Evolutionary conservation across 305 asterid genomes (phyloP).

Genomic region (Fraxinus dipetala): DNA sequence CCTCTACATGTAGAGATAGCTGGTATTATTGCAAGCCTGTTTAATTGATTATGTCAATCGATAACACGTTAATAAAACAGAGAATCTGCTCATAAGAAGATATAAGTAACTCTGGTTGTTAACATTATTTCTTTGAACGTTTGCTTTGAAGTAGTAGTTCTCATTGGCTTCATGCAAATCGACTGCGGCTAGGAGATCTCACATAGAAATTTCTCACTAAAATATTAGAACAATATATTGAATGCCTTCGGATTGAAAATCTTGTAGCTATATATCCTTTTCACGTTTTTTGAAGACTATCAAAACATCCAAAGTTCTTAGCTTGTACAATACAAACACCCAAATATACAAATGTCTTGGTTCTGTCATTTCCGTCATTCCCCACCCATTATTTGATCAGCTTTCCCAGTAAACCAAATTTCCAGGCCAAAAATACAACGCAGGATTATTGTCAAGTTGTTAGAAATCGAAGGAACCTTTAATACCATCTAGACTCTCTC

Average conservation of each 20-base stretch:
- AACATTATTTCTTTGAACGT: background rate
- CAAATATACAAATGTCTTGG: background rate
- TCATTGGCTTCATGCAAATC: background rate
- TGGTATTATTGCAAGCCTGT: background rate
- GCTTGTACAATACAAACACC: background rate
- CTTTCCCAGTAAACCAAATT: background rate
- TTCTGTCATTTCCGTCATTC: background rate
- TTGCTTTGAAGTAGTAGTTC: background rate
- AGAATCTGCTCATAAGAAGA: conserved; percentile 6
- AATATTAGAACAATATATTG: background rate
- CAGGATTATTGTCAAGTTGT: background rate
- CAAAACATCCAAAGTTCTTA: background rate
- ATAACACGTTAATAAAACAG: conserved; percentile 15
- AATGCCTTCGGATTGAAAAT: background rate
- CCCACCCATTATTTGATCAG: background rate
- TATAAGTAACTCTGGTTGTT: background rate
- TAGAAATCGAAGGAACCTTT: conserved; percentile 47
- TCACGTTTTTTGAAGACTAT: background rate
- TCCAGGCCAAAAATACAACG: background rate
- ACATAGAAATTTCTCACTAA: background rate
- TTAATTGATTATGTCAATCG: background rate
- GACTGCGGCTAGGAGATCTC: background rate
- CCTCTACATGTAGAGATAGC: conserved; percentile 14
- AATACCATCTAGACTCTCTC: conserved; percentile 75
- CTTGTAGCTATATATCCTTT: background rate